Base-by-base conservation (phyloP, 768 basidiomycete genomes). In the Suillus americanus region DNA sequence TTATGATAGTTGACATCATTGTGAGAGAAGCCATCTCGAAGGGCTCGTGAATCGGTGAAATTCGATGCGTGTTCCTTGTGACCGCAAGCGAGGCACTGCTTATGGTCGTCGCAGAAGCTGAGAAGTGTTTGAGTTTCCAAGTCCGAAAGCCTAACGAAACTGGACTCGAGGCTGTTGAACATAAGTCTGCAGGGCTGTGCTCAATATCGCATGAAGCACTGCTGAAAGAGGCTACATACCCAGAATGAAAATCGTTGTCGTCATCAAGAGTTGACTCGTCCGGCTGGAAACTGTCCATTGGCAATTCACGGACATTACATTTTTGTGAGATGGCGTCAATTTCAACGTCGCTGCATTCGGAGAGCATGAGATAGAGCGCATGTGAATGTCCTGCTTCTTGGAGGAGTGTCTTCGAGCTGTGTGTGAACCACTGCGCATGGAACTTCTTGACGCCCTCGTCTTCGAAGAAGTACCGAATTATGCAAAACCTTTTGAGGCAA, bases 361-460 rank as follows among this genome's bases (percentile, higher is more conserved):
- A 77, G 28, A 84, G 74, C 64, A 87, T 77, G 12, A 85, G 77
- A 68, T 82, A 89, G 0, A 92, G 77, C 0, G 83, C 80, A 64
- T 84, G 82, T 0, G 89, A 80, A 63, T 92, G 89, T 0, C 89
- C 81, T 0, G 83, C 81, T 68, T 92, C 86, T 67, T 90, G 87
- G 1, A 91, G 77, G 12, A 89, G 67, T 0, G 89, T 91, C 67
- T 88, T 86, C 23, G 81, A 79, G 14, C 82, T 85, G 76, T 90
- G 91, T 9, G 79, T 76, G 63, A 86, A 81, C 91, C 91, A 92
- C 63, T 89, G 88, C 1, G 83, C 89, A 73, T 92, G 91, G 62
- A 89, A 87, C 76, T 79, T 82, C 70, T 86, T 87, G 61, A 68
- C 68, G 12, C 68, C 74, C 9, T 71, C 62, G 6, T 78, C 73